Conservation (phyloP, 345 rosid genomes). For the Hibiscus syriacus region DNA sequence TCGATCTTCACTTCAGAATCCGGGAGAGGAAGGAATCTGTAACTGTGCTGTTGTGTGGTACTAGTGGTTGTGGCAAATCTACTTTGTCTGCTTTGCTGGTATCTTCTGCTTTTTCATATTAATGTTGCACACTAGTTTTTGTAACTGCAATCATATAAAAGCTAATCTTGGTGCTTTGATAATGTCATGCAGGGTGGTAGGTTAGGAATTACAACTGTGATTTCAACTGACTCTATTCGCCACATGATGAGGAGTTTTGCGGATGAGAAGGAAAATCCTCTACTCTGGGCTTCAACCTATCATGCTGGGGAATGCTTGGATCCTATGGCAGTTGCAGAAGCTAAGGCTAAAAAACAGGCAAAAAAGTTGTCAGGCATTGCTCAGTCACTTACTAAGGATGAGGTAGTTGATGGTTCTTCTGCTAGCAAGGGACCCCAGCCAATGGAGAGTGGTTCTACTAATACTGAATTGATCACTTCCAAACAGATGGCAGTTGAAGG, state of each 20-base stretch:
- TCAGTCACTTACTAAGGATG: slow-evolving; percentile 39
- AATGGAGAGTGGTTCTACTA: slow-evolving; percentile 29
- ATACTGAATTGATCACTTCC: slow-evolving; percentile 46
- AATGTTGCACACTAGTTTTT: not conserved
- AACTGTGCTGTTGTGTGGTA: slow-evolving; percentile 94
- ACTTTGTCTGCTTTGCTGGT: slow-evolving; percentile 99
- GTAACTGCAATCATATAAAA: not conserved
- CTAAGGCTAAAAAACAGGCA: slow-evolving; percentile 72
- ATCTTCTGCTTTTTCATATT: slow-evolving; percentile 13
- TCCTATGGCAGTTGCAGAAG: slow-evolving; percentile 87
- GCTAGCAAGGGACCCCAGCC: slow-evolving; percentile 35
- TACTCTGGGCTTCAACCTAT: slow-evolving; percentile 99
- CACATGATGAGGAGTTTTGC: slow-evolving; percentile 99
- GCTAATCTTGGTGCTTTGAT: not conserved
- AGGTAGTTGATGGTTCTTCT: slow-evolving; percentile 26
- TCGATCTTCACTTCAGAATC: slow-evolving; percentile 53
- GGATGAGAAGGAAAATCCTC: slow-evolving; percentile 80
- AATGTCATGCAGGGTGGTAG: slow-evolving; percentile 45
- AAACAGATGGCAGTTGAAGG: slow-evolving; percentile 99
- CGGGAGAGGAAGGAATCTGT: slow-evolving; percentile 98
- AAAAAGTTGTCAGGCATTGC: slow-evolving; percentile 47
- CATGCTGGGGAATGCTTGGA: slow-evolving; percentile 96
- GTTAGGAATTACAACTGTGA: slow-evolving; percentile 86
- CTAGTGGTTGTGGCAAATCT: slow-evolving; percentile 99
- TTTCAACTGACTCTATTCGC: slow-evolving; percentile 91